Evolutionary conservation across 306 rosid genomes (phyloP), one percentile per base, ranked within the genome.

Genomic region (Sicyos edulis): DNA sequence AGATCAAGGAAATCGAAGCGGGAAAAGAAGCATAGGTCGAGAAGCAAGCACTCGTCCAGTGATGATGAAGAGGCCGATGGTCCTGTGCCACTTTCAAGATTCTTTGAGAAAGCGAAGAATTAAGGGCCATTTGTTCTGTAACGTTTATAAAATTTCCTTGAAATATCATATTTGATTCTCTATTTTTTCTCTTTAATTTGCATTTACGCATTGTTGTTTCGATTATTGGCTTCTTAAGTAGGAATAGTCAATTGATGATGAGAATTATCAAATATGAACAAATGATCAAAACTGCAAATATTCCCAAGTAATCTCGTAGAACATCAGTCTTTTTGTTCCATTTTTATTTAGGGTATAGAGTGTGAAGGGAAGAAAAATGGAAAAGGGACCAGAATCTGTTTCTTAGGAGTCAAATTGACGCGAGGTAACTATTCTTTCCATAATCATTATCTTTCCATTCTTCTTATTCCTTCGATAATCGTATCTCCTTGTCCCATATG

Each of bases 71-170:
- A 73, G 82, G 85, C 76, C 17, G 88, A 66, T 26, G 99, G 99
- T 15, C 99, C 97, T 5, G 88, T 91, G 74, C 96, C 88, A 54
- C 99, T 95, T 57, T 95, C 97, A 40, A 88, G 85, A 85, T 95
- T 95, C 84, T 95, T 95, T 73, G 96, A 83, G 74, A 81, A 34
- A 57, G 79, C 72, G 61, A 95, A 88, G 88, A 32, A 32, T 32
- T 32, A 32, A 32, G 37, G 37, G 5, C 37, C 44, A 68, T 47
- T 47, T 47, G 51, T 47, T 45, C 37, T 45, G 55, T 67, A 67
- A 47, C 55, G 55, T 21, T 68, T 15, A 49, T 68, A 68, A 12
- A 68, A 50, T 49, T 68, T 8, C 73, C 58, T 22, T 50, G 73
- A 47, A 47, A 68, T 68, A 24, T 58, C 44, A 49, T 68, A 68